Conservation (phyloP, 23 red algal genomes). For the Gracilaria vermiculophylla region DNA sequence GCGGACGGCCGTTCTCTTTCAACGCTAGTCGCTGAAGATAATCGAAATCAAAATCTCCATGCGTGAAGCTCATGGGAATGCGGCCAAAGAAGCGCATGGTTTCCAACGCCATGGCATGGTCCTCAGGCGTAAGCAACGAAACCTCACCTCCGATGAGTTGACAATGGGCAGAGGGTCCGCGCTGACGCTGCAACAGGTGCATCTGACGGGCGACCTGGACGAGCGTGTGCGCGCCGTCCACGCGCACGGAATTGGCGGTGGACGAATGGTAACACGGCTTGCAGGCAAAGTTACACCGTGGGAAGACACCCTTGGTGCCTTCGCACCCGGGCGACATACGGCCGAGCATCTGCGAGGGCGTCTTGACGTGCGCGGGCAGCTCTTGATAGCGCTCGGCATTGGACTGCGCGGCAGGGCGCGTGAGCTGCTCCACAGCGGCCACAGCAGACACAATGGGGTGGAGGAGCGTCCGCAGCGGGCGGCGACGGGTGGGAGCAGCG, state of each 20-base stretch:
- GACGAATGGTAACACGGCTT: constrained; percentile 82
- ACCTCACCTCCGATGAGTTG: constrained; percentile 90
- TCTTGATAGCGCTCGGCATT: constrained; percentile 4
- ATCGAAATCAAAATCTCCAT: constrained; percentile 85
- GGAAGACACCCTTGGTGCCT: constrained; percentile 83
- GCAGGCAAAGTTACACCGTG: constrained; percentile 77
- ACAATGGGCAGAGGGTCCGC: constrained; percentile 70
- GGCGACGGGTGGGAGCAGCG: not conserved
- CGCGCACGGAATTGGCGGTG: constrained; percentile 75
- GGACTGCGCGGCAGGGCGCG: constrained; percentile 28
- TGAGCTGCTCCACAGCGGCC: not conserved
- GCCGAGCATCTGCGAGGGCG: constrained; percentile 75
- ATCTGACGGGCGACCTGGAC: constrained; percentile 72
- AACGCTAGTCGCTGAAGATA: constrained; percentile 70
- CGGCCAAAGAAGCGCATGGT: constrained; percentile 83
- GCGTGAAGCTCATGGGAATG: constrained; percentile 83
- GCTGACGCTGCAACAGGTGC: constrained; percentile 36
- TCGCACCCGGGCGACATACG: constrained; percentile 79
- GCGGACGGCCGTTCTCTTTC: constrained; percentile 14
- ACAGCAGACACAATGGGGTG: not conserved
- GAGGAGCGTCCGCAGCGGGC: not conserved
- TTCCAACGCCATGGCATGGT: constrained; percentile 74
- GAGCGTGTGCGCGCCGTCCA: constrained; percentile 78
- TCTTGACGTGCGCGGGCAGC: constrained; percentile 48
- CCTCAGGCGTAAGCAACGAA: constrained; percentile 62